Evolutionary conservation across 805 yeast species (phyloP).

Genomic region (Zygoascus flipseniorum): DNA sequence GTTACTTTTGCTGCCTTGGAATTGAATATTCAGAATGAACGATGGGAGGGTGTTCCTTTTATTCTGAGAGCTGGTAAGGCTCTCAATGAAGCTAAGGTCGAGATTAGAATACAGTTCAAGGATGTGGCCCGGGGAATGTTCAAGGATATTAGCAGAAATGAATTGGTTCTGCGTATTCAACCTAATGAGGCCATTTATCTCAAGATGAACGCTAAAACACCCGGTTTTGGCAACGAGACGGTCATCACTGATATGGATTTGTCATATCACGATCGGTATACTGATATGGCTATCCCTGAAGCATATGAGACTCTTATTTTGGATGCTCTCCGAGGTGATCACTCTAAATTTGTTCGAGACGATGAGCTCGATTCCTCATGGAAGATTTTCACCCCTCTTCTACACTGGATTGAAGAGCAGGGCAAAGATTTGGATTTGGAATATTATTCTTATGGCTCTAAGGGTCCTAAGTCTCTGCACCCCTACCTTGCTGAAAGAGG

Average conservation of each 20-base stretch:
- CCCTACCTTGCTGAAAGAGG: conserved; percentile 62
- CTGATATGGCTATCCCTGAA: conserved; percentile 91
- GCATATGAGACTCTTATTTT: conserved; percentile 94
- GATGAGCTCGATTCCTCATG: conserved; percentile 93
- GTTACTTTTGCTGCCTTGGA: conserved; percentile 88
- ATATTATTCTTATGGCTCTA: conserved; percentile 78
- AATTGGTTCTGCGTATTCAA: conserved; percentile 87
- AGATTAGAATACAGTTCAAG: conserved; percentile 86
- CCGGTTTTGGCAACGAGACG: conserved; percentile 79
- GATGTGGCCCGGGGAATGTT: conserved; percentile 79
- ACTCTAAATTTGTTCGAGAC: conserved; percentile 95
- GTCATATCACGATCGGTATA: conserved; percentile 72
- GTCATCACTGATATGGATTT: conserved; percentile 85
- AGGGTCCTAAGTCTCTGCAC: conserved; percentile 69
- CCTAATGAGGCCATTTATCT: conserved; percentile 91
- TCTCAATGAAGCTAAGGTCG: conserved; percentile 89
- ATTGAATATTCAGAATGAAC: conserved; percentile 74
- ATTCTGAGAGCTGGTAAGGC: conserved; percentile 97
- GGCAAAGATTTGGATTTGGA: conserved; percentile 57
- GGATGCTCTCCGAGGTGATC: conserved; percentile 86
- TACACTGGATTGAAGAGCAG: conserved; percentile 67
- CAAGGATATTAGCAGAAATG: conserved; percentile 76
- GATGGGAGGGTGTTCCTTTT: conserved; percentile 98
- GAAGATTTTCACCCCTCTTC: conserved; percentile 86
- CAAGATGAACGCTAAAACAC: conserved; percentile 88